phyloP scores from a whole-genome alignment of 164 flowering plant genomes.

The Stephania japonica region DNA sequence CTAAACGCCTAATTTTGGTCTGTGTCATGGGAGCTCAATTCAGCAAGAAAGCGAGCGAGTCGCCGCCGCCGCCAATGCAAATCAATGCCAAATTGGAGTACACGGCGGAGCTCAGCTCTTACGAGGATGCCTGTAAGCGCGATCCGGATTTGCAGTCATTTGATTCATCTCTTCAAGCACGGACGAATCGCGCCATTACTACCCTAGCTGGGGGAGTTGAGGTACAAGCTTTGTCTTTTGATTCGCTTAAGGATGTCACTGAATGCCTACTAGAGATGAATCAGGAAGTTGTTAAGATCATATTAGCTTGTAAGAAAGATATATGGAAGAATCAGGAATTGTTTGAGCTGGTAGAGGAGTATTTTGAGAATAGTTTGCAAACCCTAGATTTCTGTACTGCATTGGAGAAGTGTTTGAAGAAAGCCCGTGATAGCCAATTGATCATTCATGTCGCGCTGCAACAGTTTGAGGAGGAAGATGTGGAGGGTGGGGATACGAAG shows the following conservation, averaged over 20 bases:
- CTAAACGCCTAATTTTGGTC: background rate
- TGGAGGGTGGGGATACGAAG: constrained; percentile 14
- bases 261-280: constrained; percentile 61
- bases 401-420: constrained; percentile 53
- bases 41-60: constrained; percentile 24
- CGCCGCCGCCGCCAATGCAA: constrained; percentile 13
- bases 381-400: constrained; percentile 68
- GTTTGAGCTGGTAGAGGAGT: constrained; percentile 60
- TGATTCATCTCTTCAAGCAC: constrained; percentile 43
- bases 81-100: constrained; percentile 15
- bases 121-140: constrained; percentile 50
- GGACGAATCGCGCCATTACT: constrained; percentile 47
- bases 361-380: constrained; percentile 57
- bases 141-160: constrained; percentile 58
- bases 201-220: constrained; percentile 47
- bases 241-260: constrained; percentile 55
- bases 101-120: constrained; percentile 46
- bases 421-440: constrained; percentile 53
- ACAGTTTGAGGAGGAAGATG: constrained; percentile 52
- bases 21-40: constrained; percentile 22
- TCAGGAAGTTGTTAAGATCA: constrained; percentile 59
- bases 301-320: constrained; percentile 52
- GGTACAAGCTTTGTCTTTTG: constrained; percentile 50
- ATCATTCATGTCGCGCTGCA: constrained; percentile 47
- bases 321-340: constrained; percentile 58